Conservation (phyloP, 23 red algal genomes). For the Gracilariopsis chorda region DNA sequence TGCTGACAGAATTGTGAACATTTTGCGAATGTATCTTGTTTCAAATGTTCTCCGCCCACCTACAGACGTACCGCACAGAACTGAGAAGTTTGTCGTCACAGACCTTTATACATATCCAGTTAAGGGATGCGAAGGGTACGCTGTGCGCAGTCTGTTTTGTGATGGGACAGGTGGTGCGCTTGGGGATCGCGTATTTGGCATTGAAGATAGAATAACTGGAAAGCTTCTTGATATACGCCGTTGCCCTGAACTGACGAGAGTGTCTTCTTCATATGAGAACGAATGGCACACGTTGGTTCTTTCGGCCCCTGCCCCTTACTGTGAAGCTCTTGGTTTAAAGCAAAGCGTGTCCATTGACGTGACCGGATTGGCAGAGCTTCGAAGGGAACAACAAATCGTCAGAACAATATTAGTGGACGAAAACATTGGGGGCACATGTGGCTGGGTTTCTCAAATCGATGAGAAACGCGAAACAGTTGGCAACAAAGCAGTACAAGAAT, state of each 20-base stretch:
- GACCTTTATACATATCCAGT: conserved; percentile 32
- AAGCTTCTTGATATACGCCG: neutral
- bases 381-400: neutral
- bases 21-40: neutral
- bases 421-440: neutral
- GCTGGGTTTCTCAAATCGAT: neutral
- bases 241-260: neutral
- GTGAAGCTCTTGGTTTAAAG: neutral
- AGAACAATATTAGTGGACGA: neutral
- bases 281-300: neutral
- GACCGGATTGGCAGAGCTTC: neutral
- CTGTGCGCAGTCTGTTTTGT: neutral
- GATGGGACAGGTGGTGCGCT: neutral
- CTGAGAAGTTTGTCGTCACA: neutral
- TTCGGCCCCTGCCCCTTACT: neutral
- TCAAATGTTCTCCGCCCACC: neutral
- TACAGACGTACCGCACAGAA: neutral
- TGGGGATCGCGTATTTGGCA: conserved; percentile 20
- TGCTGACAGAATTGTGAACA: neutral
- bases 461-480: neutral
- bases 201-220: neutral
- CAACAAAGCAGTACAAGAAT: neutral
- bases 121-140: conserved; percentile 30
- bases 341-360: neutral
- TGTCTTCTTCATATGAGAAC: neutral